Evolutionary conservation across 139 green algal genomes (phyloP), one percentile per base, ranked within the genome.

Genomic region (Diplosphaera chodatii): DNA sequence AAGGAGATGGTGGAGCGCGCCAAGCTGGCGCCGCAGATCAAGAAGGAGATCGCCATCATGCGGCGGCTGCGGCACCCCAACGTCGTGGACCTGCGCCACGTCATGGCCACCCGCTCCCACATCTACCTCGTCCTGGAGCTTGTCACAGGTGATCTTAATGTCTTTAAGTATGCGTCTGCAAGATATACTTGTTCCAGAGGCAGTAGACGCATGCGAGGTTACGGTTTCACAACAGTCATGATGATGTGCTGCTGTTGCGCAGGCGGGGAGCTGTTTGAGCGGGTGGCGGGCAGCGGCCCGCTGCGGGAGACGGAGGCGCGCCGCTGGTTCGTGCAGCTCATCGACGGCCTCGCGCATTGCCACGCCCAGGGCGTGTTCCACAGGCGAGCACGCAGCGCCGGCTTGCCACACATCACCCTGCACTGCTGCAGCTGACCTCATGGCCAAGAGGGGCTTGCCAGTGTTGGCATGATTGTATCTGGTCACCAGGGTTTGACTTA

Each of bases 71-170:
- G 81, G 40, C 88, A 93, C 70, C 85, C 82, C 1, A 72, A 88
- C 72, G 75, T 93, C 1, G 88, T 93, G 32, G 80, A 88, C 33
- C 73, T 93, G 40, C 77, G 87, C 30, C 83, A 92, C 73, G 85
- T 93, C 27, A 77, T 93, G 76, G 83, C 80, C 27, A 83, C 75
- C 25, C 68, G 72, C 34, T 80, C 82, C 63, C 89, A 87, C 73
- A 85, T 93, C 48, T 93, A 88, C 66, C 79, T 93, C 66, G 88
- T 93, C 41, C 78, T 93, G 80, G 87, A 93, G 78, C 79, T 89
- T n/a, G 82, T 91, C 4, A 86, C 80, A 3, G 80, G 64, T 71
- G 28, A n/a, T n/a, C n/a, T n/a, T n/a, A n/a, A n/a, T n/a, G n/a
- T n/a, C n/a, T n/a, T n/a, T n/a, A n/a, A n/a, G n/a, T n/a, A n/a